phyloP scores from a whole-genome alignment of 805 yeast genomes.

The Sugiyamaella smithiae region DNA sequence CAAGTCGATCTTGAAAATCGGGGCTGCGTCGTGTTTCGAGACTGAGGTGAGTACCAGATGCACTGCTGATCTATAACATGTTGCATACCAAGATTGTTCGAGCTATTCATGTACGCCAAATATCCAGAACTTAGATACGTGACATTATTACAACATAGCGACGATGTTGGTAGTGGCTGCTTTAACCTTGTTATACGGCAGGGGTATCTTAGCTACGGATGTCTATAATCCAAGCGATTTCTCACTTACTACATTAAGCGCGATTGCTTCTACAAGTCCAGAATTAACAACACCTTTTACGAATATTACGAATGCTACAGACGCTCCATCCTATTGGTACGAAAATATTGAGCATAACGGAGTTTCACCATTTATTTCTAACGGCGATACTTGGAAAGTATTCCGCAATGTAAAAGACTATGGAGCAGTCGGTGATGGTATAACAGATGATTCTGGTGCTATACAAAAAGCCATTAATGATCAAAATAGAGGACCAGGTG shows the following conservation, averaged over 20 bases:
- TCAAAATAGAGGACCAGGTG: conserved; percentile 5
- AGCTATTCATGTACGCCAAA: too few relatives aligned
- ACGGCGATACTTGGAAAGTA: conserved; percentile 13
- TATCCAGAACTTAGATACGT: too few relatives aligned
- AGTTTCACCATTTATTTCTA: conserved; percentile 11
- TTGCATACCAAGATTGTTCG: too few relatives aligned
- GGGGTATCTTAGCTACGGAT: background rate
- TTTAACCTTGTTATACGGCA: too few relatives aligned
- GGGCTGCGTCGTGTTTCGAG: too few relatives aligned
- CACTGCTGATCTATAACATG: too few relatives aligned
- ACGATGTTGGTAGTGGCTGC: background rate
- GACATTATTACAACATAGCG: background rate
- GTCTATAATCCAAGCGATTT: background rate
- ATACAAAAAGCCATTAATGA: conserved; percentile 12
- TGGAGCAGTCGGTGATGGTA: conserved; percentile 13
- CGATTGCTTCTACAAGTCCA: background rate
- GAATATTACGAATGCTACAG: background rate
- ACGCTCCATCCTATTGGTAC: conserved; percentile 7
- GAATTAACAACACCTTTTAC: background rate
- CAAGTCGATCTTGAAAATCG: too few relatives aligned
- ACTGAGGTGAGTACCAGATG: too few relatives aligned
- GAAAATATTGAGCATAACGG: conserved; percentile 13
- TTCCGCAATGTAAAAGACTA: conserved; percentile 11
- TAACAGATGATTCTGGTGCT: conserved; percentile 9
- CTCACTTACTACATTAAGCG: background rate